These are phyloP conservation scores for Trichoderma oligosporum DNA, from an alignment of 2,329 filamentous ascomycete genomes.

Conservation along the genomic window DNA sequence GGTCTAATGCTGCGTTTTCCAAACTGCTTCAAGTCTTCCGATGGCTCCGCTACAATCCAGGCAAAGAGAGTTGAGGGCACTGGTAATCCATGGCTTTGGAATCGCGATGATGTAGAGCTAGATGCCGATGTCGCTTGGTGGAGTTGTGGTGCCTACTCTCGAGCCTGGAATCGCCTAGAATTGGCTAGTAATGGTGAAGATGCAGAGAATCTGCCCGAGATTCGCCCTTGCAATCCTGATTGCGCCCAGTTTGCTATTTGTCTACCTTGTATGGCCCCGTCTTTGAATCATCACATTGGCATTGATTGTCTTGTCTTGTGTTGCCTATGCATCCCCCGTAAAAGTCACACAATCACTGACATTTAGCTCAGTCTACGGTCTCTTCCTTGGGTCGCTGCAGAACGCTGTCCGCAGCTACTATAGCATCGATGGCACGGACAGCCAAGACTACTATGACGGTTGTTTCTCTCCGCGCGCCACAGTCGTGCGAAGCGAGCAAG, in stretches of 20 bases:
- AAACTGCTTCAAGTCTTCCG: not conserved
- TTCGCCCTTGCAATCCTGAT: constrained; percentile 24
- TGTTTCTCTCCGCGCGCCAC: constrained; percentile 31
- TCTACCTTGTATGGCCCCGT: constrained; percentile 29
- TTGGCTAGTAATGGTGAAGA: constrained; percentile 25
- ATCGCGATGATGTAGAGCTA: not conserved
- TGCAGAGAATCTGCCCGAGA: constrained; percentile 19
- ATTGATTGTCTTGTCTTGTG: too few relatives aligned
- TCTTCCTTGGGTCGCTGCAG: constrained; percentile 30
- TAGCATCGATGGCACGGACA: constrained; percentile 29
- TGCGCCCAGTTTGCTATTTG: constrained; percentile 27
- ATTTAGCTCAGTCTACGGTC: constrained; percentile 31
- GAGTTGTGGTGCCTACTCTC: constrained; percentile 30
- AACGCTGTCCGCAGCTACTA: constrained; percentile 32
- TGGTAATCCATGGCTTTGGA: not conserved
- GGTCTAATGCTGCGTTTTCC: not conserved
- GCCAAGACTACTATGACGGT: constrained; percentile 26
- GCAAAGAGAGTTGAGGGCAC: not conserved
- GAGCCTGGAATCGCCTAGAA: constrained; percentile 27
- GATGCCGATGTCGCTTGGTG: constrained; percentile 21
- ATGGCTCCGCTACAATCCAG: not conserved
- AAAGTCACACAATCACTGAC: not conserved
- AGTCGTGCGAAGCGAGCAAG: constrained; percentile 31
- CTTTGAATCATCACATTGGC: too few relatives aligned
- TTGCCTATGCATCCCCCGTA: too few relatives aligned